These are phyloP conservation scores for Tricholoma terreum DNA, from an alignment of 768 basidiomycete genomes.

Conservation along the genomic window DNA sequence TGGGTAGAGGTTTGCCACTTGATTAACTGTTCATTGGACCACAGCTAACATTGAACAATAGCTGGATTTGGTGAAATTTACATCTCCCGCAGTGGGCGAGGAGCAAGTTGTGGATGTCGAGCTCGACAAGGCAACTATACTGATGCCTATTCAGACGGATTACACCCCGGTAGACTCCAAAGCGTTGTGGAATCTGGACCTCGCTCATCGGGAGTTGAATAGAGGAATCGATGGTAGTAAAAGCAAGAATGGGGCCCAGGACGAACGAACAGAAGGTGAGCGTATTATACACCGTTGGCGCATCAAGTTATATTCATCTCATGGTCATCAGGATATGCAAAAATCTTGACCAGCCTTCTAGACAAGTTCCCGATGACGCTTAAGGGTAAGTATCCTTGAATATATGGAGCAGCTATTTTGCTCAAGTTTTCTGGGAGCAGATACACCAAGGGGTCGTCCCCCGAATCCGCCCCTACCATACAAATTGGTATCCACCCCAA, in stretches of 20 bases:
- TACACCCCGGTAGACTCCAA: conserved; percentile 33
- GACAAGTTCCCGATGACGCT: conserved; percentile 42
- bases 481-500: conserved; percentile 30
- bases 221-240: neutral
- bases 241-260: neutral
- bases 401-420: neutral
- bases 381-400: conserved; percentile 28
- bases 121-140: conserved; percentile 43
- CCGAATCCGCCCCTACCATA: conserved; percentile 35
- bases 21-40: neutral
- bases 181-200: conserved; percentile 35
- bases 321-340: conserved; percentile 18
- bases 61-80: conserved; percentile 40
- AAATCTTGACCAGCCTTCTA: conserved; percentile 30
- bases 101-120: conserved; percentile 54
- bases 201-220: neutral
- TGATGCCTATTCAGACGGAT: conserved; percentile 31
- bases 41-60: conserved; percentile 15
- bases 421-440: conserved; percentile 14
- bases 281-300: neutral
- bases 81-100: conserved; percentile 37
- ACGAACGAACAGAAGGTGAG: conserved; percentile 2
- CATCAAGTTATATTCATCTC: conserved; percentile 5
- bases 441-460: conserved; percentile 22
- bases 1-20: conserved; percentile 48